These are phyloP conservation scores for Mycena filopes DNA, from an alignment of 768 basidiomycete species.

Conservation along the genomic window DNA sequence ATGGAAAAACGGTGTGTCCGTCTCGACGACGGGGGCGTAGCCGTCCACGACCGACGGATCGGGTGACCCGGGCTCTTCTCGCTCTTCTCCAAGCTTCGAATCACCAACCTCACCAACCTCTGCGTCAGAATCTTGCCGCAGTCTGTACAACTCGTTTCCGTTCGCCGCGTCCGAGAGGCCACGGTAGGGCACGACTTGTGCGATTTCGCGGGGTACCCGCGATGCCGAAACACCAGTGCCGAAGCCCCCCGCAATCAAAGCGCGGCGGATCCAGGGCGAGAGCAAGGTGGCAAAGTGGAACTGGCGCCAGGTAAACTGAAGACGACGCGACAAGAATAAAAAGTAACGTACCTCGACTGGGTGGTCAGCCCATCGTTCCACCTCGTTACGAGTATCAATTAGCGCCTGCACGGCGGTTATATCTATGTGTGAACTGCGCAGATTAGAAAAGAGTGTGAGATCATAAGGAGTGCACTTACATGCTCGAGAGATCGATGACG, in stretches of 20 bases:
- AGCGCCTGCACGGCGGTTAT: slow-evolving; percentile 92
- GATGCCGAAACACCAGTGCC: slow-evolving; percentile 69
- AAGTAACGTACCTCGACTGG: slow-evolving; percentile 66
- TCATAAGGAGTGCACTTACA: slow-evolving; percentile 57
- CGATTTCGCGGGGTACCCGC: slow-evolving; percentile 68
- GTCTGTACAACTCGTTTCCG: slow-evolving; percentile 38
- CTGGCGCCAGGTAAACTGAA: slow-evolving; percentile 44
- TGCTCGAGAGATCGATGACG: slow-evolving; percentile 89
- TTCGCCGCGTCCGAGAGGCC: slow-evolving; percentile 48
- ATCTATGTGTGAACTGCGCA: slow-evolving; percentile 82
- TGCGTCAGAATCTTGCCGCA: slow-evolving; percentile 41
- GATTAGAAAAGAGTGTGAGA: neutral
- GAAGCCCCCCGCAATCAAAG: slow-evolving; percentile 90
- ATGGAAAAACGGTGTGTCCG: slow-evolving; percentile 90
- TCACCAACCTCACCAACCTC: slow-evolving; percentile 49
- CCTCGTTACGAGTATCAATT: slow-evolving; percentile 85
- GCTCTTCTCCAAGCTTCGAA: slow-evolving; percentile 40
- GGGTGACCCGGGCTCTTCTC: slow-evolving; percentile 9
- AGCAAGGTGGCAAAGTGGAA: slow-evolving; percentile 96
- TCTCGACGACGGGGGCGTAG: slow-evolving; percentile 55
- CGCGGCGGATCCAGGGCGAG: slow-evolving; percentile 94
- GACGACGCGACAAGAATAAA: neutral
- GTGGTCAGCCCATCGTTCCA: slow-evolving; percentile 89
- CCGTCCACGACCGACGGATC: slow-evolving; percentile 31
- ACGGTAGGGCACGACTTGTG: slow-evolving; percentile 77